Evolutionary conservation across 1,284 basidiomycete species (phyloP).

Genomic region (Cystobasidiaceae sp.): DNA sequence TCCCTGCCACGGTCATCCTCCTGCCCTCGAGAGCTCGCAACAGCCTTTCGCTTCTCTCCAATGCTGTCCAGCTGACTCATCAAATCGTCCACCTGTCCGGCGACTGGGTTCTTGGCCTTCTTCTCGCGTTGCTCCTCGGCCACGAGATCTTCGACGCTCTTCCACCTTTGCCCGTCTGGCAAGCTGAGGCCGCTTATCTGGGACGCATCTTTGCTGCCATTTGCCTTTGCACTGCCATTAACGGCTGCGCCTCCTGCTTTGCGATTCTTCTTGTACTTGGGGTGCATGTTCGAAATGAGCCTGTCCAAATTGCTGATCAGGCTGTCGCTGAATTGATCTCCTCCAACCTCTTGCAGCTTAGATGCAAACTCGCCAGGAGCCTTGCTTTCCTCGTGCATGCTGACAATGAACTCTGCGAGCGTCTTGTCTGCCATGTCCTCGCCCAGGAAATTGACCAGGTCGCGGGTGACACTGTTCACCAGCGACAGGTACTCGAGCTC

Average conservation of each 20-base stretch:
- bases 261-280: slow-evolving; percentile 81
- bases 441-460: slow-evolving; percentile 64
- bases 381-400: slow-evolving; percentile 78
- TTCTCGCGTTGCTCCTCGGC: slow-evolving; percentile 30
- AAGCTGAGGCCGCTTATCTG: slow-evolving; percentile 24
- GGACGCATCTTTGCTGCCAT: slow-evolving; percentile 47
- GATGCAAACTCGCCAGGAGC: slow-evolving; percentile 71
- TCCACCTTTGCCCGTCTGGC: slow-evolving; percentile 29
- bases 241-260: slow-evolving; percentile 46
- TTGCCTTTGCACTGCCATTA: slow-evolving; percentile 35
- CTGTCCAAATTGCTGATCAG: slow-evolving; percentile 91
- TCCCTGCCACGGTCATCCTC: slow-evolving; percentile 34
- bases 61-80: slow-evolving; percentile 69
- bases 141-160: slow-evolving; percentile 30
- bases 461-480: slow-evolving; percentile 80
- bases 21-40: slow-evolving; percentile 48
- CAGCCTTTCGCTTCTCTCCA: slow-evolving; percentile 38
- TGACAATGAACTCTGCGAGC: slow-evolving; percentile 90
- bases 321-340: slow-evolving; percentile 73
- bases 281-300: slow-evolving; percentile 88
- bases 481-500: slow-evolving; percentile 83
- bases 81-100: slow-evolving; percentile 62
- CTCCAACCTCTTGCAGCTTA: slow-evolving; percentile 73
- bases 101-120: slow-evolving; percentile 30
- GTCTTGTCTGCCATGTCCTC: slow-evolving; percentile 65